Evolutionary conservation across 2,329 filamentous ascomycete species (phyloP), one percentile per base, ranked within the genome.

Genomic region (Dryadomyces quercus-mongolicae): DNA sequence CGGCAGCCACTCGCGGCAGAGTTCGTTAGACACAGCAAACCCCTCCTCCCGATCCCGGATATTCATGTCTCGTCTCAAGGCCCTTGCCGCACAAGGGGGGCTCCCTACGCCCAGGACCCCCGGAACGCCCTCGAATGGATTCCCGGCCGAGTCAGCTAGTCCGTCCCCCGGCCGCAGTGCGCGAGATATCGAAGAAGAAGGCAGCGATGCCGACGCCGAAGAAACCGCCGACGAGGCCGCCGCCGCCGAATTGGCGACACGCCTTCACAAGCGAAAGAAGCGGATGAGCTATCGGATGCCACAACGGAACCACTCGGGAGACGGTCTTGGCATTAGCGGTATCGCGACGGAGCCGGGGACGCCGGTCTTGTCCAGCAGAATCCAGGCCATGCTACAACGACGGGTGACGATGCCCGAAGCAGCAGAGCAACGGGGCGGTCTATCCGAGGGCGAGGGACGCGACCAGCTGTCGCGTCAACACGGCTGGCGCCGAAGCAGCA

Each of bases 141-240:
- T 13, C 36, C 10, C 15, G 10, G 36, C 36, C 10, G 36, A 40
- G 36, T 40, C 36, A 40, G 36, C 36, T 4, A 40, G 10, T 4
- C 10, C 36, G 36, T 40, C 36, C 3, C 36, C 36, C 45, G 22
- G 13, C 21, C 15, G 10, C 45, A 51, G 46, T 49, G 20, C 54
- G 12, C 56, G 74, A 21, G 18, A 16, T 8, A 6, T 44, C 46
- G 71, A 74, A 40, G 71, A 78, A 56, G 77, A 76, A 58, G 82
- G 80, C 20, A 87, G 82, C 20, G 54, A 60, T 20, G 55, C 52
- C 2, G 58, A 61, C 21, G 84, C 86, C 1, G 91, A 95, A 65
- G 88, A 93, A 65, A 95, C 89, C 47, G 87, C 84, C 0, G 88
- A 90, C 52, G 91, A 95, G 64, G 77, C 76, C n/a, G 70, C 71